Evolutionary conservation across 495 filamentous ascomycete genomes (phyloP), one percentile per base, ranked within the genome.

Genomic region (Daldinia bambusicola): DNA sequence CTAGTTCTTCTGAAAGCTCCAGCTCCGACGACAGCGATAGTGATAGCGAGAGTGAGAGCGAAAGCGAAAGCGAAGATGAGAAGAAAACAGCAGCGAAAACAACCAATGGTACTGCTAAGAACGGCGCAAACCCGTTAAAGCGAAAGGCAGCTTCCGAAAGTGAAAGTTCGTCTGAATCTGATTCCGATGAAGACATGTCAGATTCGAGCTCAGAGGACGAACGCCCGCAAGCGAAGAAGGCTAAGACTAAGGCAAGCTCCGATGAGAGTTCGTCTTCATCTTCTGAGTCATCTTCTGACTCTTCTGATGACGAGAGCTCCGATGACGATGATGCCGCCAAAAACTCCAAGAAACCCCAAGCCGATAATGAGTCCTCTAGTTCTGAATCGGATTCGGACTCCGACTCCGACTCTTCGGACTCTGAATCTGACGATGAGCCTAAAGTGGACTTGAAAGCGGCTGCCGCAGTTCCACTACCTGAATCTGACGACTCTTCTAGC

Each of bases 71-170:
- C 74, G 88, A 90, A 56, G 86, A 86, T 70, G 84, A 89, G 43
- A 86, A 90, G 62, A 75, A 76, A 37, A 66, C 72, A 70, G 69
- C 80, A 43, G 71, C 78, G 36, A 83, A 85, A 64, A 45, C 82
- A 12, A 76, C 82, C 32, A 75, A 80, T 41, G 64, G 64, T 53
- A 45, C 72, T 20, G 20, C 67, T 20, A 66, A 51, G 14, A 31
- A 67, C 12, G 68, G 72, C 5, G 71, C 70, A 22, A 87, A 86
- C 34, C 74, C 72, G 5, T 59, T 86, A 66, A 92, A 93, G 81
- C 89, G 90, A 67, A 92, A 93, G 81, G 89, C 88, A 22, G 81
- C 82, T 40, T 86, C 87, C 3, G 74, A 77, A 16, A 77, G 70
- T 77, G 82, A 80, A 34, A 84, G 80, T 36, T 84, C 80, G 36